Conservation (phyloP, 108 stramenopile genomes). For the Skeletonema grethae region DNA sequence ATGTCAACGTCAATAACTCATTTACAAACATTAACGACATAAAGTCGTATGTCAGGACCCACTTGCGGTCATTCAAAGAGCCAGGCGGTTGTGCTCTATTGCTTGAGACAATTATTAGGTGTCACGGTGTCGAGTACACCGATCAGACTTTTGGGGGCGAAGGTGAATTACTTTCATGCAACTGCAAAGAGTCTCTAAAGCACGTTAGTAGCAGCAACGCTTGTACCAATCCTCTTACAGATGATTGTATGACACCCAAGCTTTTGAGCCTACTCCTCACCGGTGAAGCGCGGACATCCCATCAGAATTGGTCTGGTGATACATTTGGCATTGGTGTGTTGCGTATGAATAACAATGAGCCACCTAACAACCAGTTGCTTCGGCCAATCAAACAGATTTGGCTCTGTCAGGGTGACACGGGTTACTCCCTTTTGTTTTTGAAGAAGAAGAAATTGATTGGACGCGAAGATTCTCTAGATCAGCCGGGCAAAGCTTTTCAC, state of each 20-base stretch:
- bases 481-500: slow-evolving; percentile 53
- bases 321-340: slow-evolving; percentile 70
- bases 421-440: slow-evolving; percentile 62
- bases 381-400: slow-evolving; percentile 72
- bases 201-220: slow-evolving; percentile 16
- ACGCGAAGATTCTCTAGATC: slow-evolving; percentile 39
- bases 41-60: slow-evolving; percentile 61
- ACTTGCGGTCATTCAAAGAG: slow-evolving; percentile 58
- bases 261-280: slow-evolving; percentile 75
- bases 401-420: slow-evolving; percentile 67
- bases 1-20: slow-evolving; percentile 52
- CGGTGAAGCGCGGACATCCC: slow-evolving; percentile 46
- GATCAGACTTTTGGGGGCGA: slow-evolving; percentile 7
- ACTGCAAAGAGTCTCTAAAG: slow-evolving; percentile 41
- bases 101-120: slow-evolving; percentile 73
- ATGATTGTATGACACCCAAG: slow-evolving; percentile 60
- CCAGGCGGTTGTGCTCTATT: slow-evolving; percentile 83
- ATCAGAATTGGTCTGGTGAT: slow-evolving; percentile 64
- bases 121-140: slow-evolving; percentile 55
- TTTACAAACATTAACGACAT: slow-evolving; percentile 71
- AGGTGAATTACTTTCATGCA: slow-evolving; percentile 21
- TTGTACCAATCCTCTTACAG: slow-evolving; percentile 7
- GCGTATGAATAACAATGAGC: slow-evolving; percentile 21
- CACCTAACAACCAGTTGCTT: slow-evolving; percentile 35
- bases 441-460: slow-evolving; percentile 35